Base-by-base conservation (phyloP, 305 asterid genomes). In the Fraxinus albicans region DNA sequence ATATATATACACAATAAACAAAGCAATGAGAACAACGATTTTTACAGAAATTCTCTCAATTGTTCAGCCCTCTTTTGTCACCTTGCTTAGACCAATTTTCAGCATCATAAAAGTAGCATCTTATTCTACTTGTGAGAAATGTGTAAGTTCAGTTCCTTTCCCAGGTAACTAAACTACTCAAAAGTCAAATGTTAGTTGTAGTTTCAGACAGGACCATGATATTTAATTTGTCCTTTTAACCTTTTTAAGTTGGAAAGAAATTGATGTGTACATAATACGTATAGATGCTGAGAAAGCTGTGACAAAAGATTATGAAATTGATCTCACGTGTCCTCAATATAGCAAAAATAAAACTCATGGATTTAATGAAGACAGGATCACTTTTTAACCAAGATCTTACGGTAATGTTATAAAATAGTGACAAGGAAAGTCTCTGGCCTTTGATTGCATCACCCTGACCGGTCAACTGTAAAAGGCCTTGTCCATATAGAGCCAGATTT, bases 381-480 rank as follows among this genome's bases (percentile, higher is more conserved):
- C 77, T 80, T 82, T 77, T 42, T 58, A 75, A 80, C 83, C 77
- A 80, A 84, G 55, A 77, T 88, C 97, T 91, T 94, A 96, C 99
- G 8, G 98, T 94, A 77, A 96, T 87, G 87, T 96, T 96, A 84
- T 96, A 96, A 88, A 96, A 96, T 69, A 92, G 89, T 74, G 99
- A 93, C 89, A 96, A 86, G 12, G 98, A 93, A 84, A 96, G 94
- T 81, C 97, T 88, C 88, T 96, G 99, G 89, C 97, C 91, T 91
- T 88, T 94, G 89, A 96, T 92, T 78, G 98, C 92, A 91, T 96
- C 98, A 85, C 98, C 99, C 79, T 89, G 87, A 83, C 98, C 99
- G 67, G 94, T 92, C 88, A 96, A 88, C 84, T 86, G 84, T 31
- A 96, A 88, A 80, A 88, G 95, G 81, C 99, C 99, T 87, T 93